These are phyloP conservation scores for Cryptococcus wingfieldii DNA, from an alignment of 1,284 basidiomycete genomes.

Conservation along the genomic window DNA sequence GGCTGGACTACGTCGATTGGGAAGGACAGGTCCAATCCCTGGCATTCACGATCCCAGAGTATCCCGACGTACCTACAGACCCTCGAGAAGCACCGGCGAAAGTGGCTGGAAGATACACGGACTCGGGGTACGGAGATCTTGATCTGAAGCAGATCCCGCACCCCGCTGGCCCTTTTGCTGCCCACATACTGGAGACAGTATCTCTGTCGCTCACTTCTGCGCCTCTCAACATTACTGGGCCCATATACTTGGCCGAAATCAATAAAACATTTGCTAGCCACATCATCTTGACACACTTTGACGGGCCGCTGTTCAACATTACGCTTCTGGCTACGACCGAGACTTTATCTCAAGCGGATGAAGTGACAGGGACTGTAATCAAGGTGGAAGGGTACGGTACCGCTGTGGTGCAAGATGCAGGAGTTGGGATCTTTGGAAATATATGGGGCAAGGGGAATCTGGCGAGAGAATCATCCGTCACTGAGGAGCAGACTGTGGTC, in stretches of 20 bases:
- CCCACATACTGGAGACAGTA: background rate
- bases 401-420: constrained; percentile 6
- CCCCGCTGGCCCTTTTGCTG: background rate
- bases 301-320: constrained; percentile 18
- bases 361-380: too few relatives aligned
- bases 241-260: constrained; percentile 9
- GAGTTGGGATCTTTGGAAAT: constrained; percentile 19
- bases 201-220: background rate
- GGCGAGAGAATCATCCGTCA: constrained; percentile 3
- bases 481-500: constrained; percentile 4
- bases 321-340: background rate
- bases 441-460: constrained; percentile 21
- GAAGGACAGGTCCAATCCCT: constrained; percentile 7
- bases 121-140: constrained; percentile 17
- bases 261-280: constrained; percentile 18
- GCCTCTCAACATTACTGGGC: background rate
- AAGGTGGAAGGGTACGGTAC: background rate
- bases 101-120: constrained; percentile 16
- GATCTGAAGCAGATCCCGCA: background rate
- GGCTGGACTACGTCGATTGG: constrained; percentile 25
- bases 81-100: background rate
- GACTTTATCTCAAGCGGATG: background rate
- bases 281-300: constrained; percentile 24
- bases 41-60: background rate
- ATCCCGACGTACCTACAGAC: background rate